Conservation (phyloP, 768 basidiomycete species). For the Trametes cinnabarina region DNA sequence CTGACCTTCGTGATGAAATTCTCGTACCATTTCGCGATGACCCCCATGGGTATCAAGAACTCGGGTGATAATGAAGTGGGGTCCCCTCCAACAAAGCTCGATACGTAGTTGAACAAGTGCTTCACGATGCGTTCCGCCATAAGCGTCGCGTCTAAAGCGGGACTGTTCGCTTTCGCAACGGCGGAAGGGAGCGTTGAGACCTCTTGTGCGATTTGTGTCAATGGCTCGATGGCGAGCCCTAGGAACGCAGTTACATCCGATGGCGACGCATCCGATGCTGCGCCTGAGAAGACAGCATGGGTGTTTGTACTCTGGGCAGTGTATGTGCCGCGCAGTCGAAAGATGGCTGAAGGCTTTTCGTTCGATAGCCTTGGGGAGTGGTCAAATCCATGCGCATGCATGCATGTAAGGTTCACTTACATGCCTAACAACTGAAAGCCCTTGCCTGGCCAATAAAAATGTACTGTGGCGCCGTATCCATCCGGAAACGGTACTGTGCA, state of each 20-base stretch:
- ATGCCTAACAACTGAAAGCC: slow-evolving; percentile 86
- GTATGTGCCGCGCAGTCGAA: slow-evolving; percentile 72
- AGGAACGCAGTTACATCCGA: slow-evolving; percentile 66
- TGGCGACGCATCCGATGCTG: slow-evolving; percentile 20
- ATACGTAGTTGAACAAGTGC: slow-evolving; percentile 38
- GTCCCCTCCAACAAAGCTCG: slow-evolving; percentile 21
- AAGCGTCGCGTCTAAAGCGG: slow-evolving; percentile 43
- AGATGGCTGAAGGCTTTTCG: slow-evolving; percentile 87
- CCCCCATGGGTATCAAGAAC: slow-evolving; percentile 17
- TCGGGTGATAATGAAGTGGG: slow-evolving; percentile 13
- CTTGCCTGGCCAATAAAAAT: slow-evolving; percentile 83
- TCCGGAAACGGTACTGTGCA: slow-evolving; percentile 76
- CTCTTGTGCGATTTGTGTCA: slow-evolving; percentile 59
- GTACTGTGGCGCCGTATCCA: slow-evolving; percentile 80
- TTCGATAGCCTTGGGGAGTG: slow-evolving; percentile 66
- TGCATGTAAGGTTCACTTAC: slow-evolving; percentile 42
- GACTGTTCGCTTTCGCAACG: slow-evolving; percentile 18
- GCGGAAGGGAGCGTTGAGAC: slow-evolving; percentile 44
- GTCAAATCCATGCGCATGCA: background rate
- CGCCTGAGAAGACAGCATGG: slow-evolving; percentile 32
- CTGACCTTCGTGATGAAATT: slow-evolving; percentile 19
- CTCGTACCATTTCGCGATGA: slow-evolving; percentile 25
- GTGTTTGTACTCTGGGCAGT: slow-evolving; percentile 33
- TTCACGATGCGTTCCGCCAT: slow-evolving; percentile 71
- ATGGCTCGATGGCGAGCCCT: slow-evolving; percentile 78